Percentiles rank a stretch among this genome's conserved stretches.
phyloP scores from a whole-genome alignment of 345 rosid genomes.

The Arabis hirsuta region DNA sequence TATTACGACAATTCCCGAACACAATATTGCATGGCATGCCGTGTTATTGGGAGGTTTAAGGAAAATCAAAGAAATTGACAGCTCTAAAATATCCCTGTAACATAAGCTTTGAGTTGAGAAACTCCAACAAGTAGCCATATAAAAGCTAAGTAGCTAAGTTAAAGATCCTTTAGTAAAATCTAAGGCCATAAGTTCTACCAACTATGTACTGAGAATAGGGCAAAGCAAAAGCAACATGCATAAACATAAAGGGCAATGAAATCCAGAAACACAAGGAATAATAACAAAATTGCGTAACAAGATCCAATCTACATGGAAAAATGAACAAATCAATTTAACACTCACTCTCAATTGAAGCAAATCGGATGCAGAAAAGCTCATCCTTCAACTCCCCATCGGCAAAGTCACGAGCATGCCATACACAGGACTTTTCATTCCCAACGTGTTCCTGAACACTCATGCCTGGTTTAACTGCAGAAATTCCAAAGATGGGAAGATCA shows the following conservation, averaged over 20 bases:
- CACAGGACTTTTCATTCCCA: slow-evolving; percentile 79
- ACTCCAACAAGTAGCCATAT: not conserved
- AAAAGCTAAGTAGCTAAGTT: not conserved
- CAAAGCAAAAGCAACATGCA: not conserved
- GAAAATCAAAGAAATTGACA: not conserved
- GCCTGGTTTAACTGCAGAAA: slow-evolving; percentile 52
- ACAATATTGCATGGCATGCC: not conserved
- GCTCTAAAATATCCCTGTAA: not conserved
- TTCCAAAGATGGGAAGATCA: not conserved
- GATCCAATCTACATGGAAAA: not conserved
- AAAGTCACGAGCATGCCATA: slow-evolving; percentile 76
- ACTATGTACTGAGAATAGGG: not conserved
- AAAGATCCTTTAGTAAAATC: slow-evolving; percentile 8
- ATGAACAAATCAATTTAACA: not conserved
- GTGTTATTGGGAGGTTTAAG: not conserved
- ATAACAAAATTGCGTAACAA: not conserved
- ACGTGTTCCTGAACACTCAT: slow-evolving; percentile 70
- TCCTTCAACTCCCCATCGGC: slow-evolving; percentile 68
- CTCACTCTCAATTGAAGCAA: slow-evolving; percentile 48
- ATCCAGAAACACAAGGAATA: not conserved
- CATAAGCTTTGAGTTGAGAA: not conserved
- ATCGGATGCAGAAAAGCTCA: slow-evolving; percentile 49
- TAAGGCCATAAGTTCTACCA: not conserved
- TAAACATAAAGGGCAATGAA: not conserved
- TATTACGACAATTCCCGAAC: slow-evolving; percentile 2